Evolutionary conservation across 176 grass and related monocot species (phyloP), one percentile per base, ranked within the genome.

Genomic region (Bromus sterilis): DNA sequence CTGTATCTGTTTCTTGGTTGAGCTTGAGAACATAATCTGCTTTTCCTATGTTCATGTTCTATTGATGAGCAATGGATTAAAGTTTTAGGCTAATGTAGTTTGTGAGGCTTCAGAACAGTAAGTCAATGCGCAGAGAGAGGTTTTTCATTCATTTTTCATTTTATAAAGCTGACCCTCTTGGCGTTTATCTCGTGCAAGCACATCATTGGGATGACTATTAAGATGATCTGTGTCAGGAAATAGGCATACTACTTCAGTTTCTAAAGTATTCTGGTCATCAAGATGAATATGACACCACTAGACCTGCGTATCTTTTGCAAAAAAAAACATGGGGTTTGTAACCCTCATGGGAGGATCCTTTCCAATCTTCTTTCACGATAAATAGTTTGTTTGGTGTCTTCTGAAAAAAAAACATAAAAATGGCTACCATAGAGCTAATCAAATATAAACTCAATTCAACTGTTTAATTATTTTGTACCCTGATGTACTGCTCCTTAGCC

Each of bases 111-210:
- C 9, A 55, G 76, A 64, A 64, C n/a, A 51, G 42, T 1, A 56
- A 29, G 28, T 65, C 69, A 80, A 64, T 44, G 13, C 14, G 28
- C 43, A 34, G 40, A 37, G 30, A 55, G 49, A 30, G 34, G 56
- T 70, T 80, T 80, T 56, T 14, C 77, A 70, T 28, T 34, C 23
- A 31, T 0, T 55, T n/a, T n/a, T n/a, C n/a, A n/a, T n/a, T 83
- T 83, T 83, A 70, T 70, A 77, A 71, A 71, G 72, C 26, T 5
- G 15, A 53, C 56, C 4, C 33, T 64, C 3, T 46, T 85, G 71
- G 80, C 42, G 55, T 85, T 85, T 89, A 43, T 89, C 78, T 76
- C 71, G 8, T 71, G 51, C 41, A 49, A 69, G 24, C 31, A 44
- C 51, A 55, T 2, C 6, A 74, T 26, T 85, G 16, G 42, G 37